Conservation (phyloP, 805 yeast genomes). For the Scheffersomyces coipomensis region DNA sequence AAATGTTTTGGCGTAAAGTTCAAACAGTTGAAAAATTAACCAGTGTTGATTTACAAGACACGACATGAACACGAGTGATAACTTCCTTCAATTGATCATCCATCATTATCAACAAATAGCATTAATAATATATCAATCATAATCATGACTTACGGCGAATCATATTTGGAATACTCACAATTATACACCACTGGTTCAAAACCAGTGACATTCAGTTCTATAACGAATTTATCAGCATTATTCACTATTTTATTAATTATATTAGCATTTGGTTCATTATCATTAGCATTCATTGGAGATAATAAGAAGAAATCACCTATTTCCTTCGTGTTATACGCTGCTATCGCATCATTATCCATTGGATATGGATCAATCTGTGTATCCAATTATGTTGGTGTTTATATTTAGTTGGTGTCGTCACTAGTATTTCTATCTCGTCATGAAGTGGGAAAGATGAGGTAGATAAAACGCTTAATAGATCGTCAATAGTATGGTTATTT, state of each 20-base stretch:
- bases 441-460: no score
- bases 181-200: constrained; percentile 18
- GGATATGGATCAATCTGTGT: constrained; percentile 37
- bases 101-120: not conserved
- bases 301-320: constrained; percentile 21
- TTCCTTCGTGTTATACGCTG: constrained; percentile 25
- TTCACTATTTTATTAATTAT: constrained; percentile 21
- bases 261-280: constrained; percentile 27
- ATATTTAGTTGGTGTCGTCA: constrained; percentile 28
- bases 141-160: constrained; percentile 17
- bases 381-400: constrained; percentile 44
- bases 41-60: no score
- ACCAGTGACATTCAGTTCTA: constrained; percentile 20
- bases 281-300: constrained; percentile 27
- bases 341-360: constrained; percentile 35
- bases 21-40: no score
- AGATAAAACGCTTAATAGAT: no score
- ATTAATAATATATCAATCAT: not conserved
- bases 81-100: not conserved
- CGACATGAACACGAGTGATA: no score
- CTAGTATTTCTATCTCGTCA: no score
- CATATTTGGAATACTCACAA: constrained; percentile 24
- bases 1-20: no score
- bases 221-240: constrained; percentile 15
- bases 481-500: no score